A percentile compares a stretch with the other conserved stretches of the same genome.
Evolutionary conservation across 106 monocot genomes (phyloP).

Genomic region (Allium cepa): DNA sequence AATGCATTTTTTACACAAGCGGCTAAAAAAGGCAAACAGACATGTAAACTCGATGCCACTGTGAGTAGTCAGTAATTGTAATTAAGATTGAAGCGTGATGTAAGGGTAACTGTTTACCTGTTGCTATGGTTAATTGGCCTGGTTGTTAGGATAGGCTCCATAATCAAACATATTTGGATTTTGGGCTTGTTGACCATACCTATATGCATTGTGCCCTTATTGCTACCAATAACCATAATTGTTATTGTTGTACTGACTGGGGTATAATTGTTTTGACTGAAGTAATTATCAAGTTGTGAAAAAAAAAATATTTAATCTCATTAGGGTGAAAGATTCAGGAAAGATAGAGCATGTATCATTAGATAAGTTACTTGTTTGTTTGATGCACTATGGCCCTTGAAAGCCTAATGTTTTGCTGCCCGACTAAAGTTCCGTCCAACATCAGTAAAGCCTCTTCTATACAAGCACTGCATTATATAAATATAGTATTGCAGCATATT

Average conservation of each 20-base stretch:
- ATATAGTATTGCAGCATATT: neutral
- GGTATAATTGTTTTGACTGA: constrained; percentile 23
- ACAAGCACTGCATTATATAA: constrained; percentile 16
- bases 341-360: neutral
- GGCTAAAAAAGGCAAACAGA: too few species aligned
- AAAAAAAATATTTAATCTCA: neutral
- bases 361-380: constrained; percentile 42
- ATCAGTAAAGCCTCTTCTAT: constrained; percentile 52
- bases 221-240: constrained; percentile 39
- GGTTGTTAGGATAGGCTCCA: constrained; percentile 42
- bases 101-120: constrained; percentile 1
- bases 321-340: neutral
- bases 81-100: neutral
- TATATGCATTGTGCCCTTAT: constrained; percentile 30
- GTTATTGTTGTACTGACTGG: constrained; percentile 28
- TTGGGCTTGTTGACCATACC: constrained; percentile 42
- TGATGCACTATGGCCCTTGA: constrained; percentile 66
- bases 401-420: constrained; percentile 54
- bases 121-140: constrained; percentile 42
- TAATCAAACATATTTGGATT: constrained; percentile 54
- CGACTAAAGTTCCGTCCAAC: constrained; percentile 46
- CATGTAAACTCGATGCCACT: too few species aligned
- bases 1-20: too few species aligned
- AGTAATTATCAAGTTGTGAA: neutral
- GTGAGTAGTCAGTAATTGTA: too few species aligned